phyloP scores from a whole-genome alignment of 495 filamentous ascomycete genomes.

The Xylaria intraflava region DNA sequence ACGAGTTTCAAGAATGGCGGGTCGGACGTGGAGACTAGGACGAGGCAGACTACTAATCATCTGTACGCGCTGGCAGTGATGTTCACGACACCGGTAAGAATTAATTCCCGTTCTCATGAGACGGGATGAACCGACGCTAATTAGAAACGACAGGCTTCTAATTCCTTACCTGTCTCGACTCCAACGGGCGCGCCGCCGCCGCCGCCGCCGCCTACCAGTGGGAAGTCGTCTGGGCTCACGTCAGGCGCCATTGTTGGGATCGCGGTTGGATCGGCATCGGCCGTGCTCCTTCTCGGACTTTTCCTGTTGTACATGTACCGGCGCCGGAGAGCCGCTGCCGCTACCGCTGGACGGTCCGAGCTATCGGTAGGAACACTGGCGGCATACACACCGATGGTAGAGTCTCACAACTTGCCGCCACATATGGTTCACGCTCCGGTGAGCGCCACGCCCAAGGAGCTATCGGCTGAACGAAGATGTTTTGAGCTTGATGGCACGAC shows the following conservation, averaged over 20 bases:
- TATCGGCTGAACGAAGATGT: no score
- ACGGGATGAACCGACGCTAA: background rate
- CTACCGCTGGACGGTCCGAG: no score
- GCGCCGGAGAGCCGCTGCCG: no score
- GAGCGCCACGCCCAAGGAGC: no score
- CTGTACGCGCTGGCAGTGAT: conserved; percentile 20
- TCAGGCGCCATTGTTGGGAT: conserved; percentile 14
- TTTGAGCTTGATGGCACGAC: no score
- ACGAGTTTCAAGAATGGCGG: conserved; percentile 14
- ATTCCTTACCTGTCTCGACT: background rate
- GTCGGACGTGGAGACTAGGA: conserved; percentile 7
- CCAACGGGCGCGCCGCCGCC: background rate
- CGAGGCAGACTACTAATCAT: conserved; percentile 10
- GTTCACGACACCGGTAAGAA: conserved; percentile 21
- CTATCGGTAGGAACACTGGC: no score
- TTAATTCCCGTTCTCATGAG: background rate
- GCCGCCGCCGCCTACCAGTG: background rate
- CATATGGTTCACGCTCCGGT: no score
- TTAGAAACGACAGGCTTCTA: background rate
- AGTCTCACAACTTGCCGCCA: no score
- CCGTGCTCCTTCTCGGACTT: conserved; percentile 7
- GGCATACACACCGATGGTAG: no score
- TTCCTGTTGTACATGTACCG: no score
- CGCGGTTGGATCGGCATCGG: conserved; percentile 8
- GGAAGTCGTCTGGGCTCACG: conserved; percentile 2